Percentiles rank a stretch among this genome's conserved stretches.
These are phyloP conservation scores for Rosellinia necatrix DNA, from an alignment of 2,329 filamentous ascomycete species.

Conservation along the genomic window DNA sequence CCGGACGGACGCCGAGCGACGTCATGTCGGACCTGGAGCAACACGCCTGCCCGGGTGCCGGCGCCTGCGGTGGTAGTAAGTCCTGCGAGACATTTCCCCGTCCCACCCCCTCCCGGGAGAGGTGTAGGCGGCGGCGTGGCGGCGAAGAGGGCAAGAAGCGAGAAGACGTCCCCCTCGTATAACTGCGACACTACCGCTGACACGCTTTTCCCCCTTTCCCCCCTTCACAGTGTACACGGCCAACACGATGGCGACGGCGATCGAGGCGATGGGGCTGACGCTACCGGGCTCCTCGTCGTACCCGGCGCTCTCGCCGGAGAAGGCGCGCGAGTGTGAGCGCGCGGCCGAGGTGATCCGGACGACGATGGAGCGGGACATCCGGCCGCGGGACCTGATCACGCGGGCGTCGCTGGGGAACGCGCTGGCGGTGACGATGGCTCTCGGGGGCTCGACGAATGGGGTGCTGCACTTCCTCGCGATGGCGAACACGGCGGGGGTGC, in stretches of 20 bases:
- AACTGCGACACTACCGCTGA: no score
- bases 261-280: constrained; percentile 85
- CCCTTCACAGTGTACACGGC: constrained; percentile 73
- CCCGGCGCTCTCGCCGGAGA: constrained; percentile 79
- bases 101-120: no score
- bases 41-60: constrained; percentile 76
- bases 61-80: constrained; percentile 69
- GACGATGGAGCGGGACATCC: constrained; percentile 83
- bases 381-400: constrained; percentile 78
- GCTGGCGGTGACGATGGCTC: constrained; percentile 84
- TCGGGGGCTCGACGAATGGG: constrained; percentile 89
- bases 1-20: constrained; percentile 71
- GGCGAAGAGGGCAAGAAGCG: no score
- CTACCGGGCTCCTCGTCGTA: constrained; percentile 84
- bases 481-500: constrained; percentile 81
- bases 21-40: constrained; percentile 83
- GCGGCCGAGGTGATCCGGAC: constrained; percentile 77
- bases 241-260: constrained; percentile 90
- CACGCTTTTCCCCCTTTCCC: no score
- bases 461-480: constrained; percentile 90
- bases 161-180: no score
- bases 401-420: constrained; percentile 85
- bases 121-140: no score
- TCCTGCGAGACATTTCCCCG: neutral
- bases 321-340: constrained; percentile 84